Base-by-base conservation (phyloP, 1,139 yeast species). In the Protomyces arabidopsidicola region DNA sequence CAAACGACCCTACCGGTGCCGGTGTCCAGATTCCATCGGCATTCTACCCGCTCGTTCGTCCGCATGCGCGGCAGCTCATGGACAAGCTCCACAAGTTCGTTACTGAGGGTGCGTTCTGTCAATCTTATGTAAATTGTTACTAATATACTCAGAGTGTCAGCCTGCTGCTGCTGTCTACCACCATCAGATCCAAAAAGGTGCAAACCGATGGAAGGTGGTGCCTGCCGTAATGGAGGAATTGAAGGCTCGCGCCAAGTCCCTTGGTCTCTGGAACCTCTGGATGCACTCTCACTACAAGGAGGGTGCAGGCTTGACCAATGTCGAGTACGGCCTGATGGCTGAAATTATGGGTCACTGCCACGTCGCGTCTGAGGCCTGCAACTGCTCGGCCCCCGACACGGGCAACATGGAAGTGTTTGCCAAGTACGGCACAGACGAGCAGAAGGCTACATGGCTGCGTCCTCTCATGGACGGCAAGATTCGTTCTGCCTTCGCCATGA, bases 361-460 rank as follows among this genome's bases (percentile, higher is more conserved):
- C 45, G 36, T 42, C 36, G 45, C 58, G n/a, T 39, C 60, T 14
- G 53, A 60, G 31, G 86, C 83, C 34, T 83, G 86, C 68, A 85
- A 85, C 72, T 82, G 85, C 34, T 75, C 74, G 63, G 89, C 89
- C 6, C 90, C 90, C 16, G 90, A 85, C 70, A 85, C 89, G n/a
- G 90, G 90, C 6, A 85, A 86, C 71, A 85, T 85, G 87, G 90
- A 85, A 72, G 77, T 86, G 24, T 73, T 86, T 68, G 87, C 87
- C 45, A 79, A 81, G 68, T 85, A 82, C 72, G 89, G 86, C 39
- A 79, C 76, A 59, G 75, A 73, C 1, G 75, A 73, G 65, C 90
- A 86, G 69, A 82, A 82, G 73, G 71, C 77, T 60, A 73, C 75
- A 67, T 86, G 84, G 81, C 77, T 85, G 68, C 73, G 73, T 64